Percentiles rank a stretch among this genome's conserved stretches.
These are phyloP conservation scores for Digitaria exilis DNA, from an alignment of 202 grass and related monocot genomes.

Conservation along the genomic window DNA sequence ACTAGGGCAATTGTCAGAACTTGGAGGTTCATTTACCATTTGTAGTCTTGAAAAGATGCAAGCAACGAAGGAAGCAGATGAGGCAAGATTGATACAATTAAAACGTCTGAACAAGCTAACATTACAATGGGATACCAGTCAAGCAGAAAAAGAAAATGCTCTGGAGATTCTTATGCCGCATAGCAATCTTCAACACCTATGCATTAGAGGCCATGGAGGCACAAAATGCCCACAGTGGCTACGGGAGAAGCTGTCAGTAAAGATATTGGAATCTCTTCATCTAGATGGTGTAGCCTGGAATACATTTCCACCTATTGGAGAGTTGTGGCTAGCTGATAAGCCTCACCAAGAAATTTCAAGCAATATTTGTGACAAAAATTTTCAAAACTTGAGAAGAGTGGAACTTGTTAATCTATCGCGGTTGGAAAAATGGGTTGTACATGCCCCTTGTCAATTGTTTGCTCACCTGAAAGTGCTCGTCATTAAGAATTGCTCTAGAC, in stretches of 20 bases:
- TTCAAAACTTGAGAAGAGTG: neutral
- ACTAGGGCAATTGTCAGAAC: neutral
- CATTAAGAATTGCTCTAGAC: neutral
- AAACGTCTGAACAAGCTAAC: neutral
- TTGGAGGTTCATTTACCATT: neutral
- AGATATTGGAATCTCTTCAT: neutral
- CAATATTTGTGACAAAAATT: rapidly evolving
- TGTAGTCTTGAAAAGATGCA: neutral
- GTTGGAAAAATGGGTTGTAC: neutral
- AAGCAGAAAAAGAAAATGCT: neutral
- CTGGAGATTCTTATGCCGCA: neutral
- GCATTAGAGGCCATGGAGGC: conserved; percentile 22
- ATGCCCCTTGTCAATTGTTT: neutral
- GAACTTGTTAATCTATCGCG: neutral
- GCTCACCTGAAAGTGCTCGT: neutral
- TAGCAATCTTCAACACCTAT: neutral
- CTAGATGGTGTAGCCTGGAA: neutral
- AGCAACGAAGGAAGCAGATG: neutral
- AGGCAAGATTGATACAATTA: neutral
- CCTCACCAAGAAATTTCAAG: neutral
- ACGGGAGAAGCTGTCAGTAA: neutral
- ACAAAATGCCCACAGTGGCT: conserved; percentile 1
- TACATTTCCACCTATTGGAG: neutral
- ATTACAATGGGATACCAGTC: neutral
- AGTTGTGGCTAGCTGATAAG: neutral